Evolutionary conservation across 306 rosid species (phyloP).

Genomic region (Cucurbita ficifolia): DNA sequence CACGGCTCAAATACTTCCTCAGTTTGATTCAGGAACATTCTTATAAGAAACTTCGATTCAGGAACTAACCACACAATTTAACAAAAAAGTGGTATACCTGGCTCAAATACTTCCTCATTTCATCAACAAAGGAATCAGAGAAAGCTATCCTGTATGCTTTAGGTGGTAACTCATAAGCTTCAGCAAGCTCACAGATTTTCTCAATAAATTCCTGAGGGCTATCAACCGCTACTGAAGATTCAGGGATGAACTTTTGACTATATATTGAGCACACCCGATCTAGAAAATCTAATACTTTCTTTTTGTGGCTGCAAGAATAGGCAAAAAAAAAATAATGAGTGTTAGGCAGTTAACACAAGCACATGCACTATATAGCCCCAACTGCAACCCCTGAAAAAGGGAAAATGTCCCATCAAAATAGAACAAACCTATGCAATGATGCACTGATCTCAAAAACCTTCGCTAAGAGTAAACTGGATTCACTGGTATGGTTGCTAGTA

Average conservation of each 20-base stretch:
- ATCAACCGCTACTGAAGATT: slow-evolving; percentile 30
- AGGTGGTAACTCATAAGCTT: slow-evolving; percentile 59
- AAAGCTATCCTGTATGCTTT: slow-evolving; percentile 40
- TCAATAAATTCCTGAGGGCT: slow-evolving; percentile 38
- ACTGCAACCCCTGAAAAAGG: background rate
- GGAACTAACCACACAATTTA: background rate
- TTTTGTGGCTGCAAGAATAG: slow-evolving; percentile 57
- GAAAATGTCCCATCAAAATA: background rate
- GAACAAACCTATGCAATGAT: slow-evolving; percentile 63
- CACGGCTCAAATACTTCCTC: slow-evolving; percentile 46
- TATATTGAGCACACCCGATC: slow-evolving; percentile 55
- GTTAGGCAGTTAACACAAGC: background rate
- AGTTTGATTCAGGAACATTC: slow-evolving; percentile 3
- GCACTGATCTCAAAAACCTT: slow-evolving; percentile 57
- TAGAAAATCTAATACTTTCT: slow-evolving; percentile 48
- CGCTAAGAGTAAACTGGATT: slow-evolving; percentile 38
- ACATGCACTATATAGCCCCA: background rate
- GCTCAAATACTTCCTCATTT: slow-evolving; percentile 35
- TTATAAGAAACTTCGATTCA: background rate
- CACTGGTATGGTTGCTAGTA: slow-evolving; percentile 37
- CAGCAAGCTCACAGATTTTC: slow-evolving; percentile 66
- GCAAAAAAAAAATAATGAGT: slow-evolving; percentile 12
- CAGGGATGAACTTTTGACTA: slow-evolving; percentile 38
- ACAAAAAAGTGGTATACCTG: slow-evolving; percentile 37
- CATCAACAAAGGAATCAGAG: slow-evolving; percentile 34